A percentile compares a stretch with the other conserved stretches of the same genome.
phyloP scores from a whole-genome alignment of 2,329 filamentous ascomycete genomes.

The Diaporthe capsici region DNA sequence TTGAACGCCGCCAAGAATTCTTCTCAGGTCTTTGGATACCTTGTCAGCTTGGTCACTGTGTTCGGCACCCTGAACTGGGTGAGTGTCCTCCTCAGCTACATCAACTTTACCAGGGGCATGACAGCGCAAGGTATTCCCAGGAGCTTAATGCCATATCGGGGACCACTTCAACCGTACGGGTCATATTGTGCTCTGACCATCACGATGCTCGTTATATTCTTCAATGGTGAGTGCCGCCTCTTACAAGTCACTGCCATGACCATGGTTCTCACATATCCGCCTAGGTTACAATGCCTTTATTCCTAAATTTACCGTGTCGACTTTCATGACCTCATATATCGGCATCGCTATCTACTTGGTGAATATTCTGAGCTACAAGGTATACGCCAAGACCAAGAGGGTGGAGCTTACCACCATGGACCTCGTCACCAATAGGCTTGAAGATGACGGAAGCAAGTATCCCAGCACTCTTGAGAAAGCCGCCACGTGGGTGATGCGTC shows the following conservation, averaged over 20 bases:
- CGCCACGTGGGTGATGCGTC: background rate
- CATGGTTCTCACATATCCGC: slow-evolving; percentile 52
- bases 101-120: slow-evolving; percentile 54
- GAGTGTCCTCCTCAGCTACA: slow-evolving; percentile 56
- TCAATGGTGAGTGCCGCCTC: slow-evolving; percentile 61
- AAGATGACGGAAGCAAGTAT: slow-evolving; percentile 1
- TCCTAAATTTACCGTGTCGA: slow-evolving; percentile 67
- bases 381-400: slow-evolving; percentile 69
- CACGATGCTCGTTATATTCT: slow-evolving; percentile 65
- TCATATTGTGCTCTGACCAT: slow-evolving; percentile 53
- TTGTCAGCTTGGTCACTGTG: slow-evolving; percentile 59
- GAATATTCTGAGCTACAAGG: slow-evolving; percentile 76
- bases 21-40: slow-evolving; percentile 56
- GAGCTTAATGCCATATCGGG: slow-evolving; percentile 54
- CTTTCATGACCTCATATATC: slow-evolving; percentile 72
- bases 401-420: slow-evolving; percentile 68
- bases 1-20: slow-evolving; percentile 55
- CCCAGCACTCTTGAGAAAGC: background rate
- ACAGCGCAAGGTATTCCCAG: slow-evolving; percentile 46
- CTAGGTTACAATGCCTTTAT: slow-evolving; percentile 23
- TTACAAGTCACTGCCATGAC: no score
- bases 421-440: slow-evolving; percentile 63
- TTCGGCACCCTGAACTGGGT: slow-evolving; percentile 61
- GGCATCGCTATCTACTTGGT: slow-evolving; percentile 60
- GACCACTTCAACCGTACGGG: slow-evolving; percentile 55